phyloP scores from a whole-genome alignment of 2,329 filamentous ascomycete species.

The Sclerotinia nivalis region DNA sequence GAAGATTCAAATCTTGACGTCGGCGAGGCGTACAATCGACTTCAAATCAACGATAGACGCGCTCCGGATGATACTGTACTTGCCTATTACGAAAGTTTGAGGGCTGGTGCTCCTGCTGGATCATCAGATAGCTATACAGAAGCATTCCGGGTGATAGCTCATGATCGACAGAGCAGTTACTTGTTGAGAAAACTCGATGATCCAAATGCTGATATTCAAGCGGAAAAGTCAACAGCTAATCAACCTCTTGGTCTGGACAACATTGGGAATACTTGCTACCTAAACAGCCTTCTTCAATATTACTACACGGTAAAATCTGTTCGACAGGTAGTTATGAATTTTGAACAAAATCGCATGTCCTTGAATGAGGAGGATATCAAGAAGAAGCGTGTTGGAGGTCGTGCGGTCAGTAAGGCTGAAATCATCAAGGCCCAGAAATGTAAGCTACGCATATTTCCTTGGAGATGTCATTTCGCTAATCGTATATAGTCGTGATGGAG shows the following conservation, averaged over 20 bases:
- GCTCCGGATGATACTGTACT: constrained; percentile 40
- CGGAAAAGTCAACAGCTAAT: constrained; percentile 42
- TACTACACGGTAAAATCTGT: constrained; percentile 86
- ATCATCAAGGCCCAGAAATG: constrained; percentile 68
- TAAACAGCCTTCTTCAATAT: constrained; percentile 95
- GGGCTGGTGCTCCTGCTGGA: constrained; percentile 34
- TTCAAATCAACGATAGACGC: constrained; percentile 37
- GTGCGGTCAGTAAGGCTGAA: constrained; percentile 61
- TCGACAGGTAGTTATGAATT: constrained; percentile 76
- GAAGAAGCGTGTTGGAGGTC: constrained; percentile 72
- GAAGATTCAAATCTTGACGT: constrained; percentile 33
- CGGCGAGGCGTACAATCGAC: constrained; percentile 40
- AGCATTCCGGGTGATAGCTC: constrained; percentile 40
- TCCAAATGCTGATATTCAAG: constrained; percentile 39
- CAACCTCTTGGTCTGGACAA: constrained; percentile 87
- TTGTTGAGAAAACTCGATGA: constrained; percentile 41
- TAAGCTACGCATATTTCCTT: constrained; percentile 49
- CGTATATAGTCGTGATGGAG: constrained; percentile 67
- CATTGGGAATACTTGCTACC: constrained; percentile 96
- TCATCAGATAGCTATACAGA: constrained; percentile 40
- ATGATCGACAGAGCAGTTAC: constrained; percentile 39
- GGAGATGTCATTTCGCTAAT: constrained; percentile 3
- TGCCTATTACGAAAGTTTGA: constrained; percentile 39
- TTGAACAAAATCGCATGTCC: constrained; percentile 69
- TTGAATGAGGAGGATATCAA: constrained; percentile 63